Evolutionary conservation across 2,329 filamentous ascomycete genomes (phyloP).

Genomic region (Diaporthe sp.): DNA sequence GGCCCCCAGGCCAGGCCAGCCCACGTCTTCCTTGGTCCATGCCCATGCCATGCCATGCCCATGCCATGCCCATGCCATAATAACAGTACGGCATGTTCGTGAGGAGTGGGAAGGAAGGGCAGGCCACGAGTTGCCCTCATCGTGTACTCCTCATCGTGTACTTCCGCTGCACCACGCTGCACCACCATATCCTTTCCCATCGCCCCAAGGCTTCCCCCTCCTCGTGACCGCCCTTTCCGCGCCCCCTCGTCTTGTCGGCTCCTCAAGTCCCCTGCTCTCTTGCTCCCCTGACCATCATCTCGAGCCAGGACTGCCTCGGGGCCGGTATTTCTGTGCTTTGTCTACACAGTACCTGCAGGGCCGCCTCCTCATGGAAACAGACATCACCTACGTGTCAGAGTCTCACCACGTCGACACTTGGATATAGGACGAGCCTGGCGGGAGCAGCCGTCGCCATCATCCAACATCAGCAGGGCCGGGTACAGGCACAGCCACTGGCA

Average conservation of each 20-base stretch:
- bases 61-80: conserved; percentile 4
- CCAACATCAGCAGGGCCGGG: background rate
- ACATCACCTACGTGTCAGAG: conserved; percentile 13
- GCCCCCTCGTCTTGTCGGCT: background rate
- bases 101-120: background rate
- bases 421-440: conserved; percentile 7
- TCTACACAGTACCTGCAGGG: background rate
- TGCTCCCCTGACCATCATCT: background rate
- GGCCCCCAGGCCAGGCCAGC: background rate
- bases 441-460: background rate
- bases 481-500: background rate
- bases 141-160: conserved; percentile 2
- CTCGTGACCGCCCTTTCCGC: conserved; percentile 34
- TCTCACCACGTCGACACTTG: conserved; percentile 14
- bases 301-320: background rate
- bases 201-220: conserved; percentile 8
- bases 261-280: background rate
- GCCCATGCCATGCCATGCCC: background rate
- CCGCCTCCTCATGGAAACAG: conserved; percentile 1
- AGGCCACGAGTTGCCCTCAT: background rate
- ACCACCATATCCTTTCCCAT: background rate
- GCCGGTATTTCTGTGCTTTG: background rate
- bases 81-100: conserved; percentile 10
- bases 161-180: background rate
- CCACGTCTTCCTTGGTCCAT: background rate